Base-by-base conservation (phyloP, 2,329 filamentous ascomycete species). In the Lachnellula cervina region DNA sequence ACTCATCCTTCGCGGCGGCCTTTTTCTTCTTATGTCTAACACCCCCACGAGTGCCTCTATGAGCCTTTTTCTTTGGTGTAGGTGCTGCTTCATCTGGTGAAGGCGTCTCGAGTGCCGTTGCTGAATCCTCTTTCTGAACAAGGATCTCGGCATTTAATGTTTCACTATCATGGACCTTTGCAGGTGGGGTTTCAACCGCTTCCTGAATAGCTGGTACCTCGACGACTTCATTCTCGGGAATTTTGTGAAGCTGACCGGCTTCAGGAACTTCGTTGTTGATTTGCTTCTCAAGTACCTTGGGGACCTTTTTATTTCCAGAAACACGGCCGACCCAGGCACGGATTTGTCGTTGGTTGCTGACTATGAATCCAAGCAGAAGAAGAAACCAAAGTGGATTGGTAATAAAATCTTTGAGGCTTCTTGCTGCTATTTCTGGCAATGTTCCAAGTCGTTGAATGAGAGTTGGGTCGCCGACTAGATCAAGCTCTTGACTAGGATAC, bases 11-110 rank as follows among this genome's bases (percentile, higher is more conserved):
- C 6, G 11, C 57, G 28, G 19, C 40, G 23, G 75, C 77, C 16
- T 76, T 73, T 25, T 73, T 73, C 57, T 82, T 82, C 59, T 82
- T 81, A 57, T 87, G 84, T 68, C 87, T 86, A 17, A 81, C 80
- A 2, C 88, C 88, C 21, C 87, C 88, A 48, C 88, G 80, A n/a
- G 82, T 79, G 4, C 88, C 88, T 54, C 88, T 79, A 54, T 88
- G 86, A 0, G 81, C 78, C 68, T 87, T 89, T 67, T 87, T 86
- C 65, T 64, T 67, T 38, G 59, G 49, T 43, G 66, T 66, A 38
- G 52, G 45, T 42, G 48, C 35, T n/a, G 40, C n/a, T 11, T 25
- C 44, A 19, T 72, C 67, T 35, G 66, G 65, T 19, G 16, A 23
- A 16, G 51, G 51, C 34, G 38, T 28, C 14, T 55, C 55, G 11